Base-by-base conservation (phyloP, 495 filamentous ascomycete genomes). In the Darksidea phi region DNA sequence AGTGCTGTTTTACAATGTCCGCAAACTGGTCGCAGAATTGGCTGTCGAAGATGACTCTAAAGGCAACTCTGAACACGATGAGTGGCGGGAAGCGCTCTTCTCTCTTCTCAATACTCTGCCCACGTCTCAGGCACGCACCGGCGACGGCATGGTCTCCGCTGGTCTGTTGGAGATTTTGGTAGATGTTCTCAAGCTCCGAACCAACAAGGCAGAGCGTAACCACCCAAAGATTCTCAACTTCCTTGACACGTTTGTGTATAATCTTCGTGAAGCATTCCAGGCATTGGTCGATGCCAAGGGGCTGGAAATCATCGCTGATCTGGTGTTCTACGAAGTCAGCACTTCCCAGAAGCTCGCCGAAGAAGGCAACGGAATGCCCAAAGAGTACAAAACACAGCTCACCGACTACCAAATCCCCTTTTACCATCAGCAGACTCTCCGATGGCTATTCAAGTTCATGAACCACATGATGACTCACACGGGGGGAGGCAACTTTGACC, bases 391-490 rank as follows among this genome's bases (percentile, higher is more conserved):
- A 59, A 94, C 89, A 26, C 83, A 86, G 28, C 77, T 87, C 20
- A 87, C 91, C 17, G 95, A 99, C 72, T 99, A 97, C 69, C 82
- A 89, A 63, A 92, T 97, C 56, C 89, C 91, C 0, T 96, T 87
- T 70, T 88, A 89, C 70, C 88, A 94, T 59, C 94, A 97, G 68
- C 89, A 96, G 73, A 89, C 88, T 7, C 79, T 97, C 15, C 91
- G 93, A 60, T 92, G 88, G 84, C 80, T 97, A 47, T 90, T 97
- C 76, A 95, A 95, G 70, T 95, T 97, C 69, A 89, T 95, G 67
- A 90, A 94, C 65, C 92, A 97, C 72, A 86, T 96, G 78, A 93
- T 97, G 88, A 81, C 86, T 10, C 87, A 91, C 71, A 86, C 83
- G 36, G 87, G 86, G 2, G 49, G 63, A 57, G 89, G 88, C 52